phyloP scores from a whole-genome alignment of 257 asterid genomes.

The Solanum corneliomulleri region DNA sequence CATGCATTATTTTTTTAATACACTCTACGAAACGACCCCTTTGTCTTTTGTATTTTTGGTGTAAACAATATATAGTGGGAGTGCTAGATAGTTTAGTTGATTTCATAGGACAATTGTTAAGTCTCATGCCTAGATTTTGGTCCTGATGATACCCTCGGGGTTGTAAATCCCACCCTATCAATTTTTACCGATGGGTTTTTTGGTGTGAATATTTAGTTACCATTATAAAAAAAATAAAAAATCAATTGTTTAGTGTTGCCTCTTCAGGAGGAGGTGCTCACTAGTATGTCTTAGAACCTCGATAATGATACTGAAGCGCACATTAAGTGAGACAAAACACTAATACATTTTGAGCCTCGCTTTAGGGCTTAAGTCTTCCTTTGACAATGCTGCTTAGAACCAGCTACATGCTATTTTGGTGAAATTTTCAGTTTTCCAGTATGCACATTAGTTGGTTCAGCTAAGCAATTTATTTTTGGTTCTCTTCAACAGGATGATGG shows the following conservation, averaged over 20 bases:
- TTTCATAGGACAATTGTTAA: not conserved
- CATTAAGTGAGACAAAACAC: not conserved
- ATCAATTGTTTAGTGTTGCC: not conserved
- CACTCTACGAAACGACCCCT: not conserved
- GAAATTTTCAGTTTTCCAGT: not conserved
- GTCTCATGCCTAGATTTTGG: not conserved
- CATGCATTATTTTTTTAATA: not conserved
- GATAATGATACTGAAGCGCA: not conserved
- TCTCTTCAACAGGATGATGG: constrained; percentile 72
- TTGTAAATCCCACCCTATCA: not conserved
- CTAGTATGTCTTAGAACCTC: not conserved
- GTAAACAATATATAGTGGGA: not conserved
- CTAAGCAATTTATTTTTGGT: not conserved
- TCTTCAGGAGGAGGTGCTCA: not conserved
- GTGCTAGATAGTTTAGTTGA: not conserved
- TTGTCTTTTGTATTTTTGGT: not conserved
- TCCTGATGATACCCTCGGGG: not conserved
- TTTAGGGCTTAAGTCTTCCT: not conserved
- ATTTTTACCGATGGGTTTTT: not conserved
- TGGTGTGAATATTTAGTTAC: not conserved
- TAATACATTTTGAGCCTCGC: not conserved
- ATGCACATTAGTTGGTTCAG: not conserved
- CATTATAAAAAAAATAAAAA: not conserved
- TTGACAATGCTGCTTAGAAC: not conserved
- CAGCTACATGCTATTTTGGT: not conserved